Evolutionary conservation across 2,329 filamentous ascomycete genomes (phyloP).

Genomic region (Beauveria sp.): DNA sequence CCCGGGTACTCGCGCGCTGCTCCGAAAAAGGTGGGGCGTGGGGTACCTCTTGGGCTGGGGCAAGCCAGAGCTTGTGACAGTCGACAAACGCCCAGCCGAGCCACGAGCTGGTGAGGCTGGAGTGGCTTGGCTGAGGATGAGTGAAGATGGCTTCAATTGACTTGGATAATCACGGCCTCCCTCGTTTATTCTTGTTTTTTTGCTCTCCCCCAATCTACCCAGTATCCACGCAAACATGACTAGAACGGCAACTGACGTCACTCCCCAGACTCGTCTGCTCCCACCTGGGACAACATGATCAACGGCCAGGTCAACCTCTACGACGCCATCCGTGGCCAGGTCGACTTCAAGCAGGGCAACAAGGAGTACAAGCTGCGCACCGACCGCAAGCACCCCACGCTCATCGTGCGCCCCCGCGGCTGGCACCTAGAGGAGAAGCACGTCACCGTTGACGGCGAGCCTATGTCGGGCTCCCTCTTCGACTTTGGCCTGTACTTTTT

Average conservation of each 20-base stretch:
- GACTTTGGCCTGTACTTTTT: slow-evolving; percentile 99
- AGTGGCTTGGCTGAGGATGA: background rate
- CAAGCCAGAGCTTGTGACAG: slow-evolving; percentile 10
- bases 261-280: slow-evolving; percentile 74
- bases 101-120: background rate
- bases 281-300: slow-evolving; percentile 99
- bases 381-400: slow-evolving; percentile 74
- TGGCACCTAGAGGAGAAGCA: slow-evolving; percentile 99
- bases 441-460: slow-evolving; percentile 88
- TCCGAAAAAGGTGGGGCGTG: slow-evolving; percentile 7
- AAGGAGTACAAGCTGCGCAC: slow-evolving; percentile 98
- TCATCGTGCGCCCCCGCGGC: slow-evolving; percentile 89
- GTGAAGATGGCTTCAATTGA: background rate
- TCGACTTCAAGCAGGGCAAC: slow-evolving; percentile 90
- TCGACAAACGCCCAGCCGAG: background rate
- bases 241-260: slow-evolving; percentile 4
- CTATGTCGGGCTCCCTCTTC: slow-evolving; percentile 86
- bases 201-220: background rate
- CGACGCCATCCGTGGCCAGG: slow-evolving; percentile 85
- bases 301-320: slow-evolving; percentile 97
- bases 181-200: background rate
- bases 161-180: background rate
- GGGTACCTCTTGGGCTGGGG: background rate
- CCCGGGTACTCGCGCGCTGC: slow-evolving; percentile 4
- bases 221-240: slow-evolving; percentile 11